phyloP scores from a whole-genome alignment of 257 asterid species.

The Plectranthus barbatus region DNA sequence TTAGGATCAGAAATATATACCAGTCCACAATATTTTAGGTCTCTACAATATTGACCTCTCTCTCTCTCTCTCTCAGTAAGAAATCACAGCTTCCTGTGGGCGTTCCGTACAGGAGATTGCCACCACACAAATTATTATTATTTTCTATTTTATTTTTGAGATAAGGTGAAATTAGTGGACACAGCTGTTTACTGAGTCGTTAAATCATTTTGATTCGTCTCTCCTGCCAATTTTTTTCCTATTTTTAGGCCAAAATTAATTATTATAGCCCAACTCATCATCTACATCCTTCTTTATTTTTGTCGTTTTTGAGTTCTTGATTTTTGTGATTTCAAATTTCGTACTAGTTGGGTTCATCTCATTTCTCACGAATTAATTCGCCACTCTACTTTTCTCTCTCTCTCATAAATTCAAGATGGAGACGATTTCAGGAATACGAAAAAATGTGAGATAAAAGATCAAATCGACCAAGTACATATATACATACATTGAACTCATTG shows the following conservation, averaged over 20 bases:
- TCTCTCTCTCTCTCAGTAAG: neutral
- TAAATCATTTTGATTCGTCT: conserved; percentile 6
- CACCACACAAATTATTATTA: conserved; percentile 5
- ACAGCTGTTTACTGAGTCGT: conserved; percentile 5
- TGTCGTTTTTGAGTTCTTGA: neutral
- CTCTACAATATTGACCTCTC: too few relatives aligned
- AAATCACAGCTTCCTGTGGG: conserved; percentile 13
- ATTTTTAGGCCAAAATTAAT: neutral
- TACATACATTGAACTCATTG: neutral
- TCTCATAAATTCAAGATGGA: neutral
- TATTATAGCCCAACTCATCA: neutral
- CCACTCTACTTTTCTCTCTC: neutral
- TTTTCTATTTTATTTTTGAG: too few relatives aligned
- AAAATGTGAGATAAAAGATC: neutral
- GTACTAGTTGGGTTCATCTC: neutral
- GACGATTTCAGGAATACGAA: neutral
- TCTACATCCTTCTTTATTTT: neutral
- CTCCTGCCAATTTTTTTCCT: neutral
- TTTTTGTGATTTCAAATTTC: neutral
- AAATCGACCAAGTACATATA: too few relatives aligned
- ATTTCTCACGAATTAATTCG: neutral
- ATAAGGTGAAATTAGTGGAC: conserved; percentile 2
- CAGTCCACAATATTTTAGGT: too few relatives aligned
- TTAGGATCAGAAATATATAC: too few relatives aligned
- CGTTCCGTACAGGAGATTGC: neutral